A percentile compares a stretch with the other conserved stretches of the same genome.
Evolutionary conservation across 495 filamentous ascomycete genomes (phyloP).

Genomic region (Penicillium ochrochloron): DNA sequence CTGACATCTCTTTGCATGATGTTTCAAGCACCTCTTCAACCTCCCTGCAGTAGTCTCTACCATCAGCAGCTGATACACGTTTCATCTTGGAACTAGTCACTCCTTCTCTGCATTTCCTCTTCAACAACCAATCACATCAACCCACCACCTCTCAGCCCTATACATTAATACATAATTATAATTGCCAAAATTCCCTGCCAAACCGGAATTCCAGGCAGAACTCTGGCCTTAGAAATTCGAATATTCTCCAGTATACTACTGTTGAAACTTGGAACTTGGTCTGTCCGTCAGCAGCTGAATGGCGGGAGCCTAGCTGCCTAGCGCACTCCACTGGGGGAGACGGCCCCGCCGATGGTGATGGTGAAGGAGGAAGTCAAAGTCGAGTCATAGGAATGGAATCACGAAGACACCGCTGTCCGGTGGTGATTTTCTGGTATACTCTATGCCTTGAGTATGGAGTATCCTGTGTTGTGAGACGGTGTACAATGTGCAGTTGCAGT

Average conservation of each 20-base stretch:
- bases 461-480: constrained; percentile 5
- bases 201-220: not conserved
- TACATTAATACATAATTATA: too few species aligned
- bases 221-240: not conserved
- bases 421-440: not conserved
- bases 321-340: constrained; percentile 3
- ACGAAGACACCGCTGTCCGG: not conserved
- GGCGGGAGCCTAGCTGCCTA: constrained; percentile 33
- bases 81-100: not conserved
- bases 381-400: not conserved
- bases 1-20: too few species aligned
- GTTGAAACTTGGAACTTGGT: too few species aligned
- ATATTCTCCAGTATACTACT: not conserved
- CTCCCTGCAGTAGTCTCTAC: not conserved
- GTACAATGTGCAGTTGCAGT: not conserved
- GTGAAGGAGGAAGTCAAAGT: not conserved
- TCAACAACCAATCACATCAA: not conserved
- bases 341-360: not conserved
- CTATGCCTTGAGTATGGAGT: not conserved
- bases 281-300: constrained; percentile 36
- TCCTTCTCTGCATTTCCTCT: not conserved
- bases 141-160: constrained; percentile 21
- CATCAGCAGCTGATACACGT: constrained; percentile 13
- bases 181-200: constrained; percentile 9
- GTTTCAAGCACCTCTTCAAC: too few species aligned